Base-by-base conservation (phyloP, 2,329 filamentous ascomycete genomes). In the Pyrenophora tritici-repentis region DNA sequence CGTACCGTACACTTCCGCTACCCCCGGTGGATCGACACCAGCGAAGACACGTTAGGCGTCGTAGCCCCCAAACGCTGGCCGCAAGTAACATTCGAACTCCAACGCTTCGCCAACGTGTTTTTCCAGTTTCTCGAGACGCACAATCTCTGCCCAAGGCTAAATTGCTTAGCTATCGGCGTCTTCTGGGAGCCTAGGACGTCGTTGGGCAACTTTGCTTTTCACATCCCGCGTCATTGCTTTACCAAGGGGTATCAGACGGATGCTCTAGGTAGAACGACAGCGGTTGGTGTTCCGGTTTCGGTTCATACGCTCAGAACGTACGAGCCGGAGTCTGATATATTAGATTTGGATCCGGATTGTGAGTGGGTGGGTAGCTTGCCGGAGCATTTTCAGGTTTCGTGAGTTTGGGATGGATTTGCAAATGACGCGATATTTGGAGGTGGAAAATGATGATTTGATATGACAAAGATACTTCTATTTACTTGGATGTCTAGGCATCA, bases 191-290 rank as follows among this genome's bases (percentile, higher is more conserved):
- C 39, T 6, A 41, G 12, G 13, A 20, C 26, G n/a, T 24, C 16
- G 17, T 17, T 24, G 20, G 39, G 22, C 17, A 41, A 37, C 17
- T 14, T 20, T 20, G 26, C 24, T 5, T 13, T 18, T 14, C 20
- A 46, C 34, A n/a, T 26, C n/a, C 47, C 47, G 16, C 42, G 47
- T n/a, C 47, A 50, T 3, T 50, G 42, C 31, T 50, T 46, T n/a
- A 12, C 46, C 29, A 50, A 50, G n/a, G 42, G 47, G 9, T 36
- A 43, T 20, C 47, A 37, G 14, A 50, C 17, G 12, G 47, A 39
- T 32, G 32, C 9, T 14, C 17, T 33, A 12, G 14, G 37, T 7
- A n/a, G 32, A 16, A 22, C 20, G n/a, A 33, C 17, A 14, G 26
- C 47, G 10, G 12, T 50, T 10, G 47, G 24, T 6, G 35, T 41